These are phyloP conservation scores for Cyclotella cryptica DNA, from an alignment of 108 stramenopile genomes.

Conservation along the genomic window DNA sequence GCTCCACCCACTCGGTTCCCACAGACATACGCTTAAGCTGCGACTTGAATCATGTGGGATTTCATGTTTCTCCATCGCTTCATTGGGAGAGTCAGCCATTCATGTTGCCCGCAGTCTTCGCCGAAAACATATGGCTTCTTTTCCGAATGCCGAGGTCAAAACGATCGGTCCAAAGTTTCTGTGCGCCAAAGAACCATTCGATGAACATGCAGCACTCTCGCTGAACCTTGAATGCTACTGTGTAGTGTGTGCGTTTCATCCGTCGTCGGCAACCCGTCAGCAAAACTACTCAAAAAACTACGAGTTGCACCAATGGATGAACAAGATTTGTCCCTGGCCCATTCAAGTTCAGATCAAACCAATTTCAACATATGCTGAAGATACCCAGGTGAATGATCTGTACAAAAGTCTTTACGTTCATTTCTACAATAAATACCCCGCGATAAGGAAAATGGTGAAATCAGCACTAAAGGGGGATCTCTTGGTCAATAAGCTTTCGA, in stretches of 20 bases:
- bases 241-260: conserved; percentile 50
- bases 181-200: conserved; percentile 67
- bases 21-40: not conserved
- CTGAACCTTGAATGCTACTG: conserved; percentile 74
- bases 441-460: conserved; percentile 75
- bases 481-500: not conserved
- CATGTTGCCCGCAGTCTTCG: conserved; percentile 1
- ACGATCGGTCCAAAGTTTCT: conserved; percentile 23
- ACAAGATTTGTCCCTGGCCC: conserved; percentile 32
- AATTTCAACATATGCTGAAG: conserved; percentile 32
- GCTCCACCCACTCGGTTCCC: conserved; percentile 52
- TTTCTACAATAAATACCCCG: conserved; percentile 62
- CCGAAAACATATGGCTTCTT: not conserved
- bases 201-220: conserved; percentile 76
- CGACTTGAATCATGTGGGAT: conserved; percentile 19
- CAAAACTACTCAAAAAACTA: not conserved
- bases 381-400: conserved; percentile 52
- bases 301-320: not conserved
- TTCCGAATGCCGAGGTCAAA: not conserved
- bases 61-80: not conserved
- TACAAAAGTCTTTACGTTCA: conserved; percentile 59
- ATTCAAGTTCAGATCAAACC: conserved; percentile 19
- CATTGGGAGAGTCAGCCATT: not conserved
- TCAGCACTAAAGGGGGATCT: conserved; percentile 69
- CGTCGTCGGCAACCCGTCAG: conserved; percentile 22